Evolutionary conservation across 305 asterid genomes (phyloP).

Genomic region (Fraxinus angustifolia): DNA sequence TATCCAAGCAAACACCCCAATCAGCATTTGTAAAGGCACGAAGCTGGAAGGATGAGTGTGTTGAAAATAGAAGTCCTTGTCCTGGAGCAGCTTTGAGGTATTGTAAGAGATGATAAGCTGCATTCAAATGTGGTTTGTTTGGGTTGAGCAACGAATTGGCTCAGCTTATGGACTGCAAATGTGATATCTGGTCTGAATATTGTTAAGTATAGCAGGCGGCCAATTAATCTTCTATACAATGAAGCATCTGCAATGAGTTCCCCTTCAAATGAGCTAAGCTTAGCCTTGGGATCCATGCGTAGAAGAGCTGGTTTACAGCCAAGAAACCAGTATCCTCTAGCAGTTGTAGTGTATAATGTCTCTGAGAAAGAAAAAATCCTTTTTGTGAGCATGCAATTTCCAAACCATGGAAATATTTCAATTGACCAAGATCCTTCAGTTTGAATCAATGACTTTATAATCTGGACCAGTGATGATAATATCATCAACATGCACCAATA

Average conservation of each 20-base stretch:
- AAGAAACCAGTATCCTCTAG: not conserved
- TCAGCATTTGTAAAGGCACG: not conserved
- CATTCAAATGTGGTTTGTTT: not conserved
- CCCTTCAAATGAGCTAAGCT: not conserved
- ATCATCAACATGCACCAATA: not conserved
- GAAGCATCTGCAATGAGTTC: not conserved
- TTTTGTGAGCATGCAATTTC: not conserved
- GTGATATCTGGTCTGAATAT: not conserved
- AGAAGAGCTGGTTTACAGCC: not conserved
- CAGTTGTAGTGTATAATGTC: not conserved
- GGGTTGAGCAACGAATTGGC: not conserved
- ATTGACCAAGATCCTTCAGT: not conserved
- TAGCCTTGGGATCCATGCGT: not conserved
- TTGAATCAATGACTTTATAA: not conserved
- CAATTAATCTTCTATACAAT: not conserved
- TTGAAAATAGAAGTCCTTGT: not conserved
- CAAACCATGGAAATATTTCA: not conserved
- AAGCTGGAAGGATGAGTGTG: not conserved
- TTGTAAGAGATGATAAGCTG: not conserved
- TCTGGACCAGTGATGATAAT: not conserved
- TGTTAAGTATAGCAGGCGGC: not conserved
- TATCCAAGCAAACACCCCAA: not conserved
- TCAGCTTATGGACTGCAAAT: not conserved
- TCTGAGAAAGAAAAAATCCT: not conserved
- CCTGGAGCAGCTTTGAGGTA: not conserved